phyloP scores from a whole-genome alignment of 23 red algal species.

The Gracilaria domingensis region DNA sequence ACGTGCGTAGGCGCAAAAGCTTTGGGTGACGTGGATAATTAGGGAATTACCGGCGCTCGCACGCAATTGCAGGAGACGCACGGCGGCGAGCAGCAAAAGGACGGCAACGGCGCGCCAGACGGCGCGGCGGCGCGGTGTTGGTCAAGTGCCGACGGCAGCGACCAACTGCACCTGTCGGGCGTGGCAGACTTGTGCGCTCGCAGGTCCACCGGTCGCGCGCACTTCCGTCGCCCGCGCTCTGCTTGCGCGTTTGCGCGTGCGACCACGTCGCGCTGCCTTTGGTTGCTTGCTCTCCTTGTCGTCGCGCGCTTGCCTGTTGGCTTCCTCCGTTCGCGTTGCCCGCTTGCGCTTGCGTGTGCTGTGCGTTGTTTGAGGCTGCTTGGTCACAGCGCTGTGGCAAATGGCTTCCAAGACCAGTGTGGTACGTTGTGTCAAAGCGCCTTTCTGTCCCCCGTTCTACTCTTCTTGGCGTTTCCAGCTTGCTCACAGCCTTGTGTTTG shows the following conservation, averaged over 20 bases:
- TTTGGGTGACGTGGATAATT: neutral
- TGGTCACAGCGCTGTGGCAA: neutral
- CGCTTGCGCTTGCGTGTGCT: neutral
- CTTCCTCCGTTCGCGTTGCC: too few relatives aligned
- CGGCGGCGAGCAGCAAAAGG: too few relatives aligned
- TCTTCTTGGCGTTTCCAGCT: neutral
- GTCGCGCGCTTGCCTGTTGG: too few relatives aligned
- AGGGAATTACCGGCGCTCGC: neutral
- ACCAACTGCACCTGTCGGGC: neutral
- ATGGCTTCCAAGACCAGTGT: slow-evolving; percentile 70
- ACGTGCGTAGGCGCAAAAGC: neutral
- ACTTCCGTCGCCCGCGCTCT: neutral
- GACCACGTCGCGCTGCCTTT: neutral
- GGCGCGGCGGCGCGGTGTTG: neutral
- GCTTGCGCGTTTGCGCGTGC: neutral
- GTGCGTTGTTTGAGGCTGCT: neutral
- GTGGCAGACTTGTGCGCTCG: neutral
- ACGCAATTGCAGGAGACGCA: too few relatives aligned
- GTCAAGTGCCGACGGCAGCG: neutral
- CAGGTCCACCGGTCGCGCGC: neutral
- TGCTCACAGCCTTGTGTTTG: neutral
- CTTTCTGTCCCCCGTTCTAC: neutral
- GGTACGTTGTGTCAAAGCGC: slow-evolving; percentile 32
- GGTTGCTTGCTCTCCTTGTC: slow-evolving; percentile 3
- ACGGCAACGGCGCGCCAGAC: neutral